Evolutionary conservation across 768 basidiomycete genomes (phyloP), one percentile per base, ranked within the genome.

Genomic region (Pisolithus orientalis): DNA sequence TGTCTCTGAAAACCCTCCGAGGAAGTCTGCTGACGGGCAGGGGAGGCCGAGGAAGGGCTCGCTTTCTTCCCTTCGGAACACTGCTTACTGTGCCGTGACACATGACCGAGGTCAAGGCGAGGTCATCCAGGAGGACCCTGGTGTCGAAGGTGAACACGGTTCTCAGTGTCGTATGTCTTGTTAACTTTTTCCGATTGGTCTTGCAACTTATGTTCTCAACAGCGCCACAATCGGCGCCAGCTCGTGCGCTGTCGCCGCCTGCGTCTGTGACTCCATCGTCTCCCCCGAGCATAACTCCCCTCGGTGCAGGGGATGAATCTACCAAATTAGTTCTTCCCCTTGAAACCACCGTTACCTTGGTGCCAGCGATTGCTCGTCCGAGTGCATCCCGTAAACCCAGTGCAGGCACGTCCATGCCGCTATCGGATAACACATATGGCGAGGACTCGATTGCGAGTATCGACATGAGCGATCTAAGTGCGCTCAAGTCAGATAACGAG

Each of bases 401-500:
- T 4, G 9, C 44, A 4, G 49, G 39, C 7, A 29, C 56, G 5
- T 11, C 40, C 25, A 29, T 28, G 14, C 32, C 29, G 24, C 50
- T 39, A 45, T 28, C 59, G 7, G 47, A 25, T 21, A 47, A 53
- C 32, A 44, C 28, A 5, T 44, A 47, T 28, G 31, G 29, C 2
- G 61, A 66, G 25, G 66, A 67, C 39, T 66, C 62, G 39, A 61
- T 67, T 47, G 58, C 65, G 6, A 54, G 54, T 29, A 57, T 68
- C 11, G 65, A 67, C 40, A 67, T 66, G 56, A 68, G 66, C 58
- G 66, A 67, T 46, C 54, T 67, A 47, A 67, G 44, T 37, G 60
- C 66, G 54, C 55, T 66, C 44, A 68, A 59, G 44, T 61, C 54
- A 27, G 65, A 66, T 38, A 53, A 65, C 27, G 65, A 67, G 11